These are phyloP conservation scores for Colletotrichum chlorophyti DNA, from an alignment of 2,329 filamentous ascomycete species.

Conservation along the genomic window DNA sequence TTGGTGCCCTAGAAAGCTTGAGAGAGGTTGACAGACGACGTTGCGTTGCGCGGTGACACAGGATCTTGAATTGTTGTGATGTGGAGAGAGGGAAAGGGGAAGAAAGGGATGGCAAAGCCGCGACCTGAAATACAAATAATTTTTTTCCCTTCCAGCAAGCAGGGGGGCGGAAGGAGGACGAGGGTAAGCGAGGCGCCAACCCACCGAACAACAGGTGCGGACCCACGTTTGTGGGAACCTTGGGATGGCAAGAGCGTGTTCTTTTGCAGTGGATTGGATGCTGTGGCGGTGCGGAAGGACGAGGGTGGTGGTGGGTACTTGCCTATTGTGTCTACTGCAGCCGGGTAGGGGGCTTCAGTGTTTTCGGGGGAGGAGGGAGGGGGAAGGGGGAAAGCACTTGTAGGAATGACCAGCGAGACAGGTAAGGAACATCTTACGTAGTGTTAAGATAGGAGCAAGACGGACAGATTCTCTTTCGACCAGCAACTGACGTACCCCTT, in stretches of 20 bases:
- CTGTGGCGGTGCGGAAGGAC: slow-evolving; percentile 25
- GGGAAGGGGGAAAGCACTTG: slow-evolving; percentile 10
- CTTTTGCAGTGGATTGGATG: background rate
- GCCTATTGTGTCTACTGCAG: slow-evolving; percentile 26
- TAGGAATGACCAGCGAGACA: slow-evolving; percentile 12
- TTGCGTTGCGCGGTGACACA: slow-evolving; percentile 56
- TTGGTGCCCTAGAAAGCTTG: slow-evolving; percentile 80
- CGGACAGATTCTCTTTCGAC: too few relatives aligned
- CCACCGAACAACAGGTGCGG: slow-evolving; percentile 26
- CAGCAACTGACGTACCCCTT: background rate
- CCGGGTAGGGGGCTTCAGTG: slow-evolving; percentile 2
- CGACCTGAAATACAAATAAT: slow-evolving; percentile 45
- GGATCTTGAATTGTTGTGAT: slow-evolving; percentile 53
- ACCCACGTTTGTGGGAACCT: slow-evolving; percentile 22
- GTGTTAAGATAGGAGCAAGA: too few relatives aligned
- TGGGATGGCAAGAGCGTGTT: slow-evolving; percentile 16
- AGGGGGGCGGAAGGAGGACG: slow-evolving; percentile 26
- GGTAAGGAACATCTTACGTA: background rate
- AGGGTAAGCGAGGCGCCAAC: slow-evolving; percentile 29
- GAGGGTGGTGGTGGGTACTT: slow-evolving; percentile 23
- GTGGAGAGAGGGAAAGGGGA: slow-evolving; percentile 41
- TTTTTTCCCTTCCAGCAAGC: slow-evolving; percentile 36
- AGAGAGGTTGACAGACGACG: slow-evolving; percentile 50
- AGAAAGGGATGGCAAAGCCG: slow-evolving; percentile 37
- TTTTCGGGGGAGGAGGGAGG: background rate